phyloP scores from a whole-genome alignment of 2,329 filamentous ascomycete species.

The Ceratocystis alfenasii region DNA sequence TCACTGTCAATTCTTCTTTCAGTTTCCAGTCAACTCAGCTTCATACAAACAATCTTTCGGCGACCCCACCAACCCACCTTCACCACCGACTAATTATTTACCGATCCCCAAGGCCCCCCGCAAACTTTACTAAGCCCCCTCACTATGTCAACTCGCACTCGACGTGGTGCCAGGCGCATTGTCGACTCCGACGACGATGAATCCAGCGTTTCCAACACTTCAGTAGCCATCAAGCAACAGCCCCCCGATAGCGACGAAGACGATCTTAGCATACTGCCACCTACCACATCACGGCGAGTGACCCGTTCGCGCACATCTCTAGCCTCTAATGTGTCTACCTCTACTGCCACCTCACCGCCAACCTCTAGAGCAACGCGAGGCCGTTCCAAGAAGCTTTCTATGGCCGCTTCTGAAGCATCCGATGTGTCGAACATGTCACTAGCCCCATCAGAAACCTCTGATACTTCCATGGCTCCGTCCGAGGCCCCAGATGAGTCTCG shows the following conservation, averaged over 20 bases:
- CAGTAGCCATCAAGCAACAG: conserved; percentile 15
- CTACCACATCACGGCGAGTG: conserved; percentile 23
- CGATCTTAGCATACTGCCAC: conserved; percentile 3
- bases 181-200: conserved; percentile 62
- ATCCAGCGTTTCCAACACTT: conserved; percentile 36
- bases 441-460: not conserved
- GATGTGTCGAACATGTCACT: not conserved
- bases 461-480: not conserved
- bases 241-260: conserved; percentile 13
- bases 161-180: conserved; percentile 37
- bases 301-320: conserved; percentile 27
- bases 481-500: conserved; percentile 1
- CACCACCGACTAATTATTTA: not conserved
- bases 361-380: not conserved
- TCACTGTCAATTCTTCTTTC: not conserved
- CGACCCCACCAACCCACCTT: conserved; percentile 8
- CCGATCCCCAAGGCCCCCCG: not conserved
- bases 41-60: not conserved
- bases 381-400: not conserved
- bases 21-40: not conserved
- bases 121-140: conserved; percentile 21
- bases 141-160: conserved; percentile 32
- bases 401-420: conserved; percentile 7
- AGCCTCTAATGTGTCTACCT: conserved; percentile 1
- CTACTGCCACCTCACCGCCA: not conserved